Evolutionary conservation across 352 stramenopile species (phyloP).

Genomic region (Phytophthora podocarpi): DNA sequence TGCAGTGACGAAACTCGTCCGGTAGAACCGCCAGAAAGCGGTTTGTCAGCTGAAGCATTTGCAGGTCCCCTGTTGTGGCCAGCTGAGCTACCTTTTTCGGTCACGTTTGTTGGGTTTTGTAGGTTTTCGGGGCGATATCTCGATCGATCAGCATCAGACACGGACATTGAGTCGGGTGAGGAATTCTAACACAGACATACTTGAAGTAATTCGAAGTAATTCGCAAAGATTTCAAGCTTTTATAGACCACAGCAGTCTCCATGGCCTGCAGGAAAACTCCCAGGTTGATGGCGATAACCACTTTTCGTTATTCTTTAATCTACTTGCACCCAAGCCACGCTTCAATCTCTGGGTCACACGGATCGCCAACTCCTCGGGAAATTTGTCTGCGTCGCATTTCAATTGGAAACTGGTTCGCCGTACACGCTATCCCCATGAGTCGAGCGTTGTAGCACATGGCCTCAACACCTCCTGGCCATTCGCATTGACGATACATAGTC

Average conservation of each 20-base stretch:
- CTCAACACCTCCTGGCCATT: background rate
- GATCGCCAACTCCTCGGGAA: background rate
- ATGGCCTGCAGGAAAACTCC: too few species aligned
- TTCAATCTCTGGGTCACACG: constrained; percentile 14
- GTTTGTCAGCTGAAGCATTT: constrained; percentile 43
- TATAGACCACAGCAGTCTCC: too few species aligned
- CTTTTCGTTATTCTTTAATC: background rate
- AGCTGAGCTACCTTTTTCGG: constrained; percentile 35
- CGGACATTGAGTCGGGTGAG: constrained; percentile 42
- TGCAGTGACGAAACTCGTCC: constrained; percentile 32
- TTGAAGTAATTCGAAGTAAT: too few species aligned
- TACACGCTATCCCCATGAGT: constrained; percentile 33
- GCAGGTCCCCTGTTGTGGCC: constrained; percentile 25
- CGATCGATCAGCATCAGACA: constrained; percentile 50
- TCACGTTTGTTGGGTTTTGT: constrained; percentile 33
- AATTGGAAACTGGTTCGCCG: constrained; percentile 19
- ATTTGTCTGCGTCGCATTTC: constrained; percentile 25
- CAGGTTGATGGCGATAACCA: too few species aligned
- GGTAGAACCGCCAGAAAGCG: constrained; percentile 32
- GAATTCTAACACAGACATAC: too few species aligned
- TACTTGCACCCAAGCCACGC: constrained; percentile 21
- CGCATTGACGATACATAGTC: constrained; percentile 32
- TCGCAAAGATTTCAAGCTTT: too few species aligned
- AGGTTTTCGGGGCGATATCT: constrained; percentile 21
- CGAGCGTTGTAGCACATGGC: constrained; percentile 33